Evolutionary conservation across 345 rosid genomes (phyloP), one percentile per base, ranked within the genome.

Genomic region (Viola odorata): DNA sequence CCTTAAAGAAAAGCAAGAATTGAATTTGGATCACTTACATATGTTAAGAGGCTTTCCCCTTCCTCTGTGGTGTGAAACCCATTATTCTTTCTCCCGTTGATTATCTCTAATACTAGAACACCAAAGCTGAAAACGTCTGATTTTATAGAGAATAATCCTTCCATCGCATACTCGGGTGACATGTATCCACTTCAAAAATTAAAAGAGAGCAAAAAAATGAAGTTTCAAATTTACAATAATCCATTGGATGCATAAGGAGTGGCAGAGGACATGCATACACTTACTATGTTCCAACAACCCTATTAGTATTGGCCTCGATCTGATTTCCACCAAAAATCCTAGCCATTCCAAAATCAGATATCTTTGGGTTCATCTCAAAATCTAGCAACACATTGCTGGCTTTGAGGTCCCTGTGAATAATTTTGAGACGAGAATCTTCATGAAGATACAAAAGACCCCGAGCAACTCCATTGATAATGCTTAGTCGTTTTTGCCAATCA

Each of bases 331-430:
- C 55, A 15, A 52, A 52, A 17, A 52, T 52, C 55, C 55, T 52
- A 6, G 55, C 55, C 55, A 52, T 16, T 11, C 55, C 55, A 23
- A 52, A 52, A 32, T 52, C 55, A n/a, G 55, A 52, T 16, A 52
- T 52, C 37, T 52, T 52, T 3, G 55, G 55, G 3, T 52, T 52
- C 55, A 52, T 52, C 4, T 10, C 55, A 8, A 1, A 17, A 8
- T 52, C 55, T 3, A 52, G 37, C 37, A 52, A 23, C 16, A 52
- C 37, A 32, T 52, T 52, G 42, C 42, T 37, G 8, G 57, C 38
- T 54, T 54, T 52, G 9, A 52, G 4, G 37, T 52, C 55, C 13
- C 50, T 47, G 12, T 37, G 42, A 6, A 37, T 36, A 54, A 54
- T 37, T 37, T 41, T 37, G 57, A 54, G 57, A 32, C 57, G 38